Evolutionary conservation across 257 asterid genomes (phyloP).

Genomic region (Solanum ossicruentum): DNA sequence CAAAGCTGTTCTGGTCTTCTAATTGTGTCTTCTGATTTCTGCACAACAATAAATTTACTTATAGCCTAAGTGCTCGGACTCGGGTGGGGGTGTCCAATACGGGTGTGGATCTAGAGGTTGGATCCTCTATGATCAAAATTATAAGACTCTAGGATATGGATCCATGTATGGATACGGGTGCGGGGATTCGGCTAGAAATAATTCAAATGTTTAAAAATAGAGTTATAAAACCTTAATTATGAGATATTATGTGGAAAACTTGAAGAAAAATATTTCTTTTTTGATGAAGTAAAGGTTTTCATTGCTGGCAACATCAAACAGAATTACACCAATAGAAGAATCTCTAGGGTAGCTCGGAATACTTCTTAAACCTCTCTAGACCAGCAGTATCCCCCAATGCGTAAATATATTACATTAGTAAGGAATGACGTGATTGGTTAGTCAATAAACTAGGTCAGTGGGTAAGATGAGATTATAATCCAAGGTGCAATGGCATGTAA

Average conservation of each 20-base stretch:
- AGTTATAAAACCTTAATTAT: too few relatives aligned
- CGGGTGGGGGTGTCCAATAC: too few relatives aligned
- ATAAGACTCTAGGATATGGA: too few relatives aligned
- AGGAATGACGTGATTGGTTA: neutral
- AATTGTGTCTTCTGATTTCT: neutral
- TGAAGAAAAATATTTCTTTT: too few relatives aligned
- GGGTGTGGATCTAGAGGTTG: too few relatives aligned
- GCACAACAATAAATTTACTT: neutral
- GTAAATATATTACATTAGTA: neutral
- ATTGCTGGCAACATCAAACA: constrained; percentile 35
- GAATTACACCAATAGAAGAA: constrained; percentile 40
- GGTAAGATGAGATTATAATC: neutral
- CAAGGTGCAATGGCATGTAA: neutral
- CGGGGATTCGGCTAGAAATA: too few relatives aligned
- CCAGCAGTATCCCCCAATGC: constrained; percentile 42
- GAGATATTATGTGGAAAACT: too few relatives aligned
- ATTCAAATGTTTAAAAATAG: too few relatives aligned
- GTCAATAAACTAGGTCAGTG: neutral
- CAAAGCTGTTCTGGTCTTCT: neutral
- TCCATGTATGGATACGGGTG: too few relatives aligned
- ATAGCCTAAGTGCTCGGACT: too few relatives aligned
- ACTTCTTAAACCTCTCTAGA: constrained; percentile 38
- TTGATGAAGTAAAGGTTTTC: too few relatives aligned
- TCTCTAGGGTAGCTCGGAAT: constrained; percentile 47
- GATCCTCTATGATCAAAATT: too few relatives aligned